Evolutionary conservation across 441 rosid genomes (phyloP).

Genomic region (Hura crepitans): DNA sequence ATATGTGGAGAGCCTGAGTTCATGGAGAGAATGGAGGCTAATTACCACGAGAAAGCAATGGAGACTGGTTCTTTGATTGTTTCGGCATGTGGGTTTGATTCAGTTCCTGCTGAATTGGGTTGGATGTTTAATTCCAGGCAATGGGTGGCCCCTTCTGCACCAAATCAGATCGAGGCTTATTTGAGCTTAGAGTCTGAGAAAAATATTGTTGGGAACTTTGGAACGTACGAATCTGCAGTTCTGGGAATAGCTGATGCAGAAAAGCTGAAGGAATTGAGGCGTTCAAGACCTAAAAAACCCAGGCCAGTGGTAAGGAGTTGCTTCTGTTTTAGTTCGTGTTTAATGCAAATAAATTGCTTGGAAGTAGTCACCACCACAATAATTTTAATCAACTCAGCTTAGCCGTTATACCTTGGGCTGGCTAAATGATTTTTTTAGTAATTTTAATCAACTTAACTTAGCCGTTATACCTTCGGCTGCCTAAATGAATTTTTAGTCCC

Average conservation of each 20-base stretch:
- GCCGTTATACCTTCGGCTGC: no score
- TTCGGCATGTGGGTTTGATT: slow-evolving; percentile 92
- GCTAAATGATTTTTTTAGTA: no score
- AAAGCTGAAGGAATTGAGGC: slow-evolving; percentile 58
- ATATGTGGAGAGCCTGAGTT: slow-evolving; percentile 91
- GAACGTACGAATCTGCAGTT: slow-evolving; percentile 75
- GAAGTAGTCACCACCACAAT: no score
- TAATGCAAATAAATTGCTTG: background rate
- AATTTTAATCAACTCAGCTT: no score
- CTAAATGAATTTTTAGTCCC: no score
- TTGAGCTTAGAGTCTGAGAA: slow-evolving; percentile 70
- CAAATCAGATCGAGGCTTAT: slow-evolving; percentile 65
- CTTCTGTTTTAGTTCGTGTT: background rate
- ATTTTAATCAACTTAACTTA: no score
- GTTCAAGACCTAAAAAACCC: slow-evolving; percentile 63
- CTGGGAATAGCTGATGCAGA: slow-evolving; percentile 62
- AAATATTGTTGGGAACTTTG: slow-evolving; percentile 65
- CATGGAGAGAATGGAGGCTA: slow-evolving; percentile 71
- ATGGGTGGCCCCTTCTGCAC: slow-evolving; percentile 63
- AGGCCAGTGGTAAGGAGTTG: slow-evolving; percentile 52
- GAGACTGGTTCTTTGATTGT: slow-evolving; percentile 65
- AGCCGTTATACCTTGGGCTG: no score
- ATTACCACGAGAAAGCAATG: slow-evolving; percentile 57
- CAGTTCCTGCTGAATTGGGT: slow-evolving; percentile 79
- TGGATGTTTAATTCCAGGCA: slow-evolving; percentile 69